Evolutionary conservation across 2,329 filamentous ascomycete genomes (phyloP), one percentile per base, ranked within the genome.

Genomic region (Aspergillus uvarum): DNA sequence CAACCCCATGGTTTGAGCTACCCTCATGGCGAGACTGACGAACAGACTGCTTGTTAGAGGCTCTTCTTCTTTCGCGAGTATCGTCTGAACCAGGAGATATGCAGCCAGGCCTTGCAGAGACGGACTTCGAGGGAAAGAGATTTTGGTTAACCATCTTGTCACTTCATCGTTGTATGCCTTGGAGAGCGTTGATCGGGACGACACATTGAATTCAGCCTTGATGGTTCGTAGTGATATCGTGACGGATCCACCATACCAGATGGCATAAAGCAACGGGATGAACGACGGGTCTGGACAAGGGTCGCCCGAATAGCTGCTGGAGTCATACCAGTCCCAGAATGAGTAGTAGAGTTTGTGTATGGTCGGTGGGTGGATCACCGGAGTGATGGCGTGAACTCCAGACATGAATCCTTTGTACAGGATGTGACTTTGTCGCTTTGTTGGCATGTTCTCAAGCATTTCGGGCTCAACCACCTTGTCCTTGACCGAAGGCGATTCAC

Each of bases 211-310:
- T 48, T 79, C 77, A 1, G 75, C 70, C 58, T 75, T 74, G 44
- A 79, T 76, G 7, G 73, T 74, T 54, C 75, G 73, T 4, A 76
- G 68, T 0, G 79, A 80, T 3, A 80, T 68, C 1, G 77, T 79
- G 8, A 80, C 76, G 2, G 78, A 79, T 3, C 79, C 79, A n/a
- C 78, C 76, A 62, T 80, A 81, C 79, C 79, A 80, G 32, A 81
- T 79, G 7, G 78, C 78, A 61, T 79, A 78, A 4, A 81, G 66
- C 4, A 80, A 63, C 2, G 79, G 77, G 38, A 80, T 75, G 47
- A 80, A 78, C 1, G 76, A 76, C 1, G 76, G 73, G 50, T 77
- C 74, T 0, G 76, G 74, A 52, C 69, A 78, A 4, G 73, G 58
- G 38, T 75, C 70, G 16, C 73, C 73, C 1, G 74, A 74, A 47